Base-by-base conservation (phyloP, 208 protist genomes). In the Strigomonas galati region DNA sequence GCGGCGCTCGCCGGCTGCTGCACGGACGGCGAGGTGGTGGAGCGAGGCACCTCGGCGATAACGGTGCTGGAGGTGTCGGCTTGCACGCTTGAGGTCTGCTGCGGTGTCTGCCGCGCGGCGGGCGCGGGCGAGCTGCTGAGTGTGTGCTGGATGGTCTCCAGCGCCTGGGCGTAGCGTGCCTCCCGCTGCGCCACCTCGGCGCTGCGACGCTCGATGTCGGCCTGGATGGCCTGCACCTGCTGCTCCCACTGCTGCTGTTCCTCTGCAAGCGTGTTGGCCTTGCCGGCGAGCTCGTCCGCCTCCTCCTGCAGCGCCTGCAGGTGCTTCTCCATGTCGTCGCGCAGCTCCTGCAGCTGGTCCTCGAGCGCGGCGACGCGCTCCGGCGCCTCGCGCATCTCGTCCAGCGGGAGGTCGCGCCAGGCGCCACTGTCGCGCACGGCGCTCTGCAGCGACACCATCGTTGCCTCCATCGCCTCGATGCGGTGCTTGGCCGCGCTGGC, bases 281-380 rank as follows among this genome's bases (percentile, higher is more conserved):
- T 53, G 48, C 48, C 1, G 48, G 21, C 1, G 48, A 28, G 21
- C 9, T 23, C 52, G 17, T 48, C 67, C 32, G 69, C 19, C 10
- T 53, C n/a, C n/a, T 74, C 64, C 23, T 65, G 62, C 51, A 71
- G 67, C 32, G 43, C 30, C 49, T 27, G 24, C 49, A 79, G 24
- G 19, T 74, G 64, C 69, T 67, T 31, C 62, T 67, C 43, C 15
- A 65, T 49, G 24, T 61, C 63, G 21, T 62, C 26, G 37, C 24
- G 26, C 12, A 37, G 43, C 23, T 65, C 60, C 53, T 75, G 59
- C n/a, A 71, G n/a, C 17, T 48, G 46, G 9, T 32, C 26, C 57
- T 76, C 75, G 28, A 73, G 26, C 12, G 44, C 7, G 17, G 67
- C 27, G 14, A 71, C 37, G 44, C 44, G 60, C 27, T 73, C 56